Conservation (phyloP, 2,329 filamentous ascomycete species). For the Pleurostoma richardsiae region DNA sequence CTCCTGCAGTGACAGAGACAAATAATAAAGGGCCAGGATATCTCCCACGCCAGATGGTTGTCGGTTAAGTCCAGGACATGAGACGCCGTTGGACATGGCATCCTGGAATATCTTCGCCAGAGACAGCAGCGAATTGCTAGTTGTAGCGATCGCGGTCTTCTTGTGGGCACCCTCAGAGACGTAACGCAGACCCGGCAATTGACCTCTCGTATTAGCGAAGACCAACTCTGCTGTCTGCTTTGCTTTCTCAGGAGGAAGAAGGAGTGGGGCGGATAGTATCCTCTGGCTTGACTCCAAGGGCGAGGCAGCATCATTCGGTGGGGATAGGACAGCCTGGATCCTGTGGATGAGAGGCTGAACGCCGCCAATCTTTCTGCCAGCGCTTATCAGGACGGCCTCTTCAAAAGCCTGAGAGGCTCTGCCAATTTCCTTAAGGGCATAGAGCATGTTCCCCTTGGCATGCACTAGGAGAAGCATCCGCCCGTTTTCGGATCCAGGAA, state of each 20-base stretch:
- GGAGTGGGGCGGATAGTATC: constrained; percentile 54
- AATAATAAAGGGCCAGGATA: constrained; percentile 90
- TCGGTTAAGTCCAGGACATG: constrained; percentile 47
- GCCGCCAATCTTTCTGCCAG: constrained; percentile 63
- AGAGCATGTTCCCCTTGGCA: constrained; percentile 98
- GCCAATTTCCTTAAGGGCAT: constrained; percentile 76
- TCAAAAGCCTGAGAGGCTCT: constrained; percentile 87
- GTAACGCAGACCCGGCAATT: constrained; percentile 73
- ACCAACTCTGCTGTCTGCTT: constrained; percentile 77
- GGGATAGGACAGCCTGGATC: constrained; percentile 66
- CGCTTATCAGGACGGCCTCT: constrained; percentile 85
- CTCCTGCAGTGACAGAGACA: constrained; percentile 88
- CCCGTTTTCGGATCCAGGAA: constrained; percentile 84
- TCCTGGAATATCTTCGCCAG: constrained; percentile 98
- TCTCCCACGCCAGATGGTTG: constrained; percentile 78
- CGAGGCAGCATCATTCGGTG: constrained; percentile 21
- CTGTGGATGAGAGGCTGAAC: constrained; percentile 75
- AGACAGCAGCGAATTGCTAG: constrained; percentile 90
- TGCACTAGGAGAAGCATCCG: constrained; percentile 91
- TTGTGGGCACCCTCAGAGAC: constrained; percentile 66
- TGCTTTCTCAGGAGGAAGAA: constrained; percentile 79
- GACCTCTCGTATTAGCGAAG: constrained; percentile 65
- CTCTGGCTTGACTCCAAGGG: constrained; percentile 9
- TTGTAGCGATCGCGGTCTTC: constrained; percentile 82
- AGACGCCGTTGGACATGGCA: constrained; percentile 72